phyloP scores from a whole-genome alignment of 139 green algal species.

The Trebouxia sp. region DNA sequence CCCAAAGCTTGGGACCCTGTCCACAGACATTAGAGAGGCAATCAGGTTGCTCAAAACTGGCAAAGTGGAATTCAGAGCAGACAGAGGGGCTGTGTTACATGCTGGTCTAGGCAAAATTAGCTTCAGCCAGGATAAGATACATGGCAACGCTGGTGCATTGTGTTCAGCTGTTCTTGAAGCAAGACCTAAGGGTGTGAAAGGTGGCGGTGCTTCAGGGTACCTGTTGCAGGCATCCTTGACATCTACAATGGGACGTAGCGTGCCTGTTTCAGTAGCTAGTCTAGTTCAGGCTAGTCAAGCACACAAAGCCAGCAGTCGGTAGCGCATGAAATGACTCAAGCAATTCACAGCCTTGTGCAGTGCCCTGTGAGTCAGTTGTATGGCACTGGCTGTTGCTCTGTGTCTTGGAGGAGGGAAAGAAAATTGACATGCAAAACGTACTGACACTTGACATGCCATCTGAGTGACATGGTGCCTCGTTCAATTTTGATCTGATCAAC shows the following conservation, averaged over 20 bases:
- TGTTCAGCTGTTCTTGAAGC: constrained; percentile 53
- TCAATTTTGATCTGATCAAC: too few relatives aligned
- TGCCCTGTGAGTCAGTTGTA: too few relatives aligned
- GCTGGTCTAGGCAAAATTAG: constrained; percentile 67
- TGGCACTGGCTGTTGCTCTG: too few relatives aligned
- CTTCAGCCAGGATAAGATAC: constrained; percentile 42
- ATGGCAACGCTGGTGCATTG: constrained; percentile 62
- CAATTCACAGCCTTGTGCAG: neutral
- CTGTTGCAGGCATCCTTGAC: constrained; percentile 45
- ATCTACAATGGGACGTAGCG: constrained; percentile 61
- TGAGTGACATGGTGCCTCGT: too few relatives aligned
- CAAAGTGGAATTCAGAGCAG: constrained; percentile 51
- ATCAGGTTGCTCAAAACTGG: constrained; percentile 25
- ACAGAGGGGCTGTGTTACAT: constrained; percentile 79
- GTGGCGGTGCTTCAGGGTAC: constrained; percentile 50
- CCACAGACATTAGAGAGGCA: constrained; percentile 11
- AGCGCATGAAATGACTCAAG: too few relatives aligned
- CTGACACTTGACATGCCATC: too few relatives aligned
- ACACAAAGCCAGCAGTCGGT: neutral
- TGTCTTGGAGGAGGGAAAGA: too few relatives aligned
- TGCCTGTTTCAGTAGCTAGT: constrained; percentile 55
- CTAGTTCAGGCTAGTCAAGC: constrained; percentile 25
- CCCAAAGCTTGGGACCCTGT: constrained; percentile 93
- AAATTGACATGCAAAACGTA: too few relatives aligned
- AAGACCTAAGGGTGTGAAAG: constrained; percentile 69